Base-by-base conservation (phyloP, 257 asterid genomes). In the Fraxinus quadrangulata region DNA sequence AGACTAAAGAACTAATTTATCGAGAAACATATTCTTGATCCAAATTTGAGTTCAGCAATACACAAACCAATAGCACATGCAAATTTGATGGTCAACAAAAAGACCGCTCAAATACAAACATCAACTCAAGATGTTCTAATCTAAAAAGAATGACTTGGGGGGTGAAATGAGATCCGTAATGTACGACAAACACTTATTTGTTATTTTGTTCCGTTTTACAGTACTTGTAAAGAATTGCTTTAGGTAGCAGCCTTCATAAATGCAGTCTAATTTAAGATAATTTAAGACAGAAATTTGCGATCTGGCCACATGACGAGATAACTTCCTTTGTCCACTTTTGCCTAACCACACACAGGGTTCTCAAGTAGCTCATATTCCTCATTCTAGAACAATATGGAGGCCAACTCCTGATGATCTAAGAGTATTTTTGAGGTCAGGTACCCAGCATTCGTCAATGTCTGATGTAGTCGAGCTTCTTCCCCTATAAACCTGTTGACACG, bases 361-460 rank as follows among this genome's bases (percentile, higher is more conserved):
- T 82, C 86, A 8, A 85, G 88, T 23, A 85, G 75, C 45, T 77
- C 83, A 37, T 77, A 78, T 78, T 85, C 88, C 75, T 85, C 86
- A 4, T 80, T 81, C 88, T 85, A 85, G 7, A 80, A 68, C 78
- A 85, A 72, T 79, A 63, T 8, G 39, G 83, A 80, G 16, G 88
- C 81, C 81, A 75, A 68, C 75, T 72, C 86, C 70, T 83, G 86
- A 71, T 82, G 72, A 1, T 82, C 65, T 76, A 85, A 21, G 8
- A 85, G 79, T 81, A 80, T 71, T 73, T 77, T 85, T n/a, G 88
- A 82, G 39, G 86, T 80, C 79, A 85, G 72, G 81, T 73, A 85
- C 26, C 88, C 85, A 24, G 88, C 86, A 71, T 82, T 80, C 0
- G 88, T 82, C 86, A 85, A 82, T 3, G 88, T 85, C 51, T 82